These are phyloP conservation scores for Acanthamoeba royreba DNA, from an alignment of 208 protist species.

Conservation along the genomic window DNA sequence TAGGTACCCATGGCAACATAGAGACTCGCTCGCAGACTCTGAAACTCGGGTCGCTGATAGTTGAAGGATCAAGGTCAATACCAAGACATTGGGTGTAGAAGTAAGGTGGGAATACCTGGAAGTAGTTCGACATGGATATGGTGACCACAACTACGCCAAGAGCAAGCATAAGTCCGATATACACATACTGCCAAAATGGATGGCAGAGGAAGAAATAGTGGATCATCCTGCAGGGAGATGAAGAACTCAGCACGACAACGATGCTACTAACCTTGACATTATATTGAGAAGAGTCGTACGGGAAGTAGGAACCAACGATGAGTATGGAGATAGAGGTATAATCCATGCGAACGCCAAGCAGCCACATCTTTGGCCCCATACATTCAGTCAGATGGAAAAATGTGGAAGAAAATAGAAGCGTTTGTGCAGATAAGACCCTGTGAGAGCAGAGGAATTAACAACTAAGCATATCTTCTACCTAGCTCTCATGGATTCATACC, in stretches of 20 bases:
- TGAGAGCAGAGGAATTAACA: not conserved
- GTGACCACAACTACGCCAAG: not conserved
- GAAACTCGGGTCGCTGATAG: not conserved
- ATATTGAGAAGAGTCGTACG: not conserved
- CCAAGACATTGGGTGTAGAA: no score
- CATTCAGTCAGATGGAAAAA: slow-evolving; percentile 25
- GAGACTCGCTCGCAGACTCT: not conserved
- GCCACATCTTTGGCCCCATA: not conserved
- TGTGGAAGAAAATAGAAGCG: not conserved
- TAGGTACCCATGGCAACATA: slow-evolving; percentile 20
- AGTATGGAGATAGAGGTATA: slow-evolving; percentile 26
- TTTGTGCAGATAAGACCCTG: slow-evolving; percentile 11
- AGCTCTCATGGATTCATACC: not conserved
- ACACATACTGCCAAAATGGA: not conserved
- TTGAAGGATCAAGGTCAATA: not conserved
- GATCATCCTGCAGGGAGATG: slow-evolving; percentile 9
- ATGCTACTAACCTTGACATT: no score
- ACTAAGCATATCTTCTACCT: not conserved
- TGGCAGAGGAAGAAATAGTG: not conserved
- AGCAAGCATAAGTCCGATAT: not conserved
- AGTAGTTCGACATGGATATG: not conserved
- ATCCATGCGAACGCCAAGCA: slow-evolving; percentile 5
- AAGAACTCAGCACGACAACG: not conserved
- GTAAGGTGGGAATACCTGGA: not conserved
- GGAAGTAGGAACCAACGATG: slow-evolving; percentile 30